A percentile compares a stretch with the other conserved stretches of the same genome.
Conservation (phyloP, 1,284 basidiomycete genomes). For the Leccinum fuscescens region DNA sequence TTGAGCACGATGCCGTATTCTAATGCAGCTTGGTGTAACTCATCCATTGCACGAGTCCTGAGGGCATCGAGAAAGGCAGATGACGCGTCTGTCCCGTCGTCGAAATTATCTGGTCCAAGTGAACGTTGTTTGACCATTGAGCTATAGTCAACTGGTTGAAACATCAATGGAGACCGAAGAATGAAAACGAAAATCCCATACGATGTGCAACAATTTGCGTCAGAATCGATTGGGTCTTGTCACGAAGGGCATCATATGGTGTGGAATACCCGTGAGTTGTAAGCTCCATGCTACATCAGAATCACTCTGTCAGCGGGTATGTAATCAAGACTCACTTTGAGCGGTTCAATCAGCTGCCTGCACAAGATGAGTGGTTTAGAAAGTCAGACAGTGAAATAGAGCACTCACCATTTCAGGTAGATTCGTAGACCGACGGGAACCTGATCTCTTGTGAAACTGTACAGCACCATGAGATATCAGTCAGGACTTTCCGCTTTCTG, state of each 20-base stretch:
- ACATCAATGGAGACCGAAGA: slow-evolving; percentile 12
- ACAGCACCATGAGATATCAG: neutral
- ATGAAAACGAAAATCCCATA: slow-evolving; percentile 41
- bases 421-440: slow-evolving; percentile 80
- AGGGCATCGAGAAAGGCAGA: slow-evolving; percentile 78
- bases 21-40: slow-evolving; percentile 71
- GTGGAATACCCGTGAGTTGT: slow-evolving; percentile 79
- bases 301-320: neutral
- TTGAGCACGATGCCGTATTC: slow-evolving; percentile 79
- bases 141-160: slow-evolving; percentile 47
- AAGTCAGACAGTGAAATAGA: neutral
- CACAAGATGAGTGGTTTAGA: neutral
- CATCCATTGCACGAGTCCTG: slow-evolving; percentile 78
- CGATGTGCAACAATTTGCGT: slow-evolving; percentile 78
- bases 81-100: slow-evolving; percentile 64
- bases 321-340: slow-evolving; percentile 45
- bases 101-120: slow-evolving; percentile 68
- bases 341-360: slow-evolving; percentile 69
- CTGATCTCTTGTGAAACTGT: slow-evolving; percentile 77
- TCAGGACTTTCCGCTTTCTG: neutral
- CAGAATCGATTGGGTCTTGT: slow-evolving; percentile 80
- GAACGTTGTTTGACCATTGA: slow-evolving; percentile 77
- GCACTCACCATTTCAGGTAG: slow-evolving; percentile 67
- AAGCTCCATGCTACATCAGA: slow-evolving; percentile 35
- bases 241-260: slow-evolving; percentile 75